Base-by-base conservation (phyloP, 106 monocot genomes). In the Allium fistulosum region DNA sequence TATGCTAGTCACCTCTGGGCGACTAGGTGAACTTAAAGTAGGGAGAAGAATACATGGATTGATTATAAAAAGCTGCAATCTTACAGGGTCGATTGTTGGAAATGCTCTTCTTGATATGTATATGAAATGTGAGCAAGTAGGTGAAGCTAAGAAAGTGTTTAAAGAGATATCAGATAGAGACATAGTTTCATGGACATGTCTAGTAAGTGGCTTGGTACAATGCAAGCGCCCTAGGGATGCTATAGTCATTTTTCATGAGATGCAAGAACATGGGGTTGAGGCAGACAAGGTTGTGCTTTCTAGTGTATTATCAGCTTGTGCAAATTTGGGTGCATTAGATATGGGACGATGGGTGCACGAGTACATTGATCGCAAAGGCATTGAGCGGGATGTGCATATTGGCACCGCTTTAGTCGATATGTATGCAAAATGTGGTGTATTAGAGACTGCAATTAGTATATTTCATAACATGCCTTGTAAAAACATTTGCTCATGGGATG, bases 101-200 rank as follows among this genome's bases (percentile, higher is more conserved):
- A 91, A 91, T 76, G 81, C 87, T 12, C 79, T 91, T 63, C 50
- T 91, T 68, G 87, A 87, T 72, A 87, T 91, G 87, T 87, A 91
- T 59, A 73, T 78, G 49, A 91, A 91, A 58, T 87, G 82, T 18
- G 75, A 77, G 67, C 46, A 48, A 9, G 48, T 85, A 65, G 80
- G 69, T 48, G 85, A 82, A 46, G 89, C 80, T 0, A 85, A 49
- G 53, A 27, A 11, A 71, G 70, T 88, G 0, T 88, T 88, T 53
- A 46, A 75, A 48, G 74, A 77, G 53, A 77, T 89, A 51, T 66
- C 65, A 28, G 14, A 58, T 9, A 80, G 67, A 57, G 89, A 89
- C 56, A 51, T 89, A 2, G 60, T 89, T 28, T 85, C 89, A 0
- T 89, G 89, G 85, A 89, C 89, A 15, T 82, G 85, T 71, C 49